A percentile compares a stretch with the other conserved stretches of the same genome.
Evolutionary conservation across 2,329 filamentous ascomycete genomes (phyloP).

Genomic region (Aspergillus amoenus): DNA sequence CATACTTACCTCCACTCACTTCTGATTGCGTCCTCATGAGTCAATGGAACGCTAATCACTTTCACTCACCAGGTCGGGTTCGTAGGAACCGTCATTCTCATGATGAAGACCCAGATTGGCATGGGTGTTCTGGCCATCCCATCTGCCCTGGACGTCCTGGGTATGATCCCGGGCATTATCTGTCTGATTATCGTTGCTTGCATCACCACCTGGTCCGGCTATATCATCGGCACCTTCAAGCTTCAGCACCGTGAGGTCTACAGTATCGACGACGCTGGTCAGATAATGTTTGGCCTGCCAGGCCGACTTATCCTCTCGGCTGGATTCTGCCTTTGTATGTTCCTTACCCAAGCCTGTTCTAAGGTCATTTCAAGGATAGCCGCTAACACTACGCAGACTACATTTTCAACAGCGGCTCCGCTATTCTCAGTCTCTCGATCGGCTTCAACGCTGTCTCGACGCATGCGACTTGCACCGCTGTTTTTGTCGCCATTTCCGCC

Average conservation of each 20-base stretch:
- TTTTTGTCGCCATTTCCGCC: slow-evolving; percentile 21
- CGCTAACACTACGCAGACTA: slow-evolving; percentile 15
- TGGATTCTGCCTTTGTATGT: slow-evolving; percentile 1
- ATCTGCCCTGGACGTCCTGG: slow-evolving; percentile 44
- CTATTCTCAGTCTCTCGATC: slow-evolving; percentile 43
- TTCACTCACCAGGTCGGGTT: slow-evolving; percentile 37
- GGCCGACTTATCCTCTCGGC: slow-evolving; percentile 49
- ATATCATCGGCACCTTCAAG: slow-evolving; percentile 52
- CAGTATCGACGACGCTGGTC: slow-evolving; percentile 57
- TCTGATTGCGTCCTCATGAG: neutral
- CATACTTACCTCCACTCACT: no score
- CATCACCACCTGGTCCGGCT: slow-evolving; percentile 51
- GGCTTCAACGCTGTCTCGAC: slow-evolving; percentile 40
- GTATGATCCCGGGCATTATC: slow-evolving; percentile 50
- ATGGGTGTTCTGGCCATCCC: slow-evolving; percentile 52
- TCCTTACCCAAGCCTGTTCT: no score
- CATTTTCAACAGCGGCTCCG: slow-evolving; percentile 42
- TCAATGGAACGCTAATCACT: neutral
- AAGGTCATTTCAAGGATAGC: no score
- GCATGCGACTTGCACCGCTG: slow-evolving; percentile 31
- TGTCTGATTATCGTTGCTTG: slow-evolving; percentile 39
- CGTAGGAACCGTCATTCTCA: slow-evolving; percentile 43
- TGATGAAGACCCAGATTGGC: slow-evolving; percentile 50
- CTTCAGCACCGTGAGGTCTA: slow-evolving; percentile 55
- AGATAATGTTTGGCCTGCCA: slow-evolving; percentile 53